Base-by-base conservation (phyloP, 495 filamentous ascomycete species). In the Cercophora newfieldiana region DNA sequence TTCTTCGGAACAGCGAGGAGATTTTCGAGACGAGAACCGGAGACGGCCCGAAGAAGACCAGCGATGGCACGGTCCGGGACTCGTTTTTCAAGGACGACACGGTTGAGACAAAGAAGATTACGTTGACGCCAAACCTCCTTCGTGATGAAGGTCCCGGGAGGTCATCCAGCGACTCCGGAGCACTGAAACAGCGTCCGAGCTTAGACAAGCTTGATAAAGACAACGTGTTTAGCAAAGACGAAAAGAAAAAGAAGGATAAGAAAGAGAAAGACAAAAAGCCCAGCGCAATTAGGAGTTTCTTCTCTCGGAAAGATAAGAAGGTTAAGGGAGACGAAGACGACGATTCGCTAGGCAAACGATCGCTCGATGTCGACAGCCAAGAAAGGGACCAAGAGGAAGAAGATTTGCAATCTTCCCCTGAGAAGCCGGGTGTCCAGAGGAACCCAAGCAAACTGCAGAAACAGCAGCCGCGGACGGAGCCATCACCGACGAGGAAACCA, bases 61-160 rank as follows among this genome's bases (percentile, higher is more conserved):
- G 90, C 69, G 94, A 94, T 73, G 93, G 92, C 29, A 93, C 89
- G 49, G 82, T 96, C 22, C 86, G 94, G 63, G 93, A 97, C 73
- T 96, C 92, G 10, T 97, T 99, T 82, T 97, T 97, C 84, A 96
- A 93, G 76, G 95, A 98, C 66, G 95, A 99, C 69, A 91, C 88
- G 29, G 88, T 90, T 37, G 96, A 97, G 73, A 97, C 95, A 0
- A 91, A 94, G 77, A 99, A 99, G 81, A 97, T 99, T 66, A 96
- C 93, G 1, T 83, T 99, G 30, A 99, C 95, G 0, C 95, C 95
- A 14, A 96, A 94, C 66, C 81, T 99, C n/a, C 82, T 98, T 44
- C 87, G 95, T 18, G 94, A 98, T 65, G 94, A 97, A 69, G 82
- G 79, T 51, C 85, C 83, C n/a, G 77, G 83, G 7, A 74, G 86